phyloP scores from a whole-genome alignment of 2,329 filamentous ascomycete genomes.

The Allantophomopsis lycopodina region DNA sequence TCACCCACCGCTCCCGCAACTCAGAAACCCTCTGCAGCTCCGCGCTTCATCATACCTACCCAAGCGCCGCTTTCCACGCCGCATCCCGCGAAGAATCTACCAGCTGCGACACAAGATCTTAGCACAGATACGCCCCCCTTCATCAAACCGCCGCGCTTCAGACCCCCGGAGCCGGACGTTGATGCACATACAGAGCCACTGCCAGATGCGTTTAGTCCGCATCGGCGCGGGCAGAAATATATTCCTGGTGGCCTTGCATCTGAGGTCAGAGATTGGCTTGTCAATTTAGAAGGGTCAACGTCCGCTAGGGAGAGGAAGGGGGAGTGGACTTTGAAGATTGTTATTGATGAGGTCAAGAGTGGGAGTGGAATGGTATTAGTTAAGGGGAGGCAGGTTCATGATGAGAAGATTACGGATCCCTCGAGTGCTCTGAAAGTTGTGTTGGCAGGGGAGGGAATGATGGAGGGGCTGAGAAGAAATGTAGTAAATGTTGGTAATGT shows the following conservation, averaged over 20 bases:
- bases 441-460: slow-evolving; percentile 16
- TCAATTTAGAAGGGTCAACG: slow-evolving; percentile 21
- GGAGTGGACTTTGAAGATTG: slow-evolving; percentile 15
- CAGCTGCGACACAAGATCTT: slow-evolving; percentile 5
- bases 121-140: slow-evolving; percentile 8
- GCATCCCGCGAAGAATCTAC: slow-evolving; percentile 6
- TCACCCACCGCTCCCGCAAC: slow-evolving; percentile 11
- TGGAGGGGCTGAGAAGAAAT: slow-evolving; percentile 12
- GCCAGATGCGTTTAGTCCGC: slow-evolving; percentile 38
- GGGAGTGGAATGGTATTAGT: slow-evolving; percentile 14
- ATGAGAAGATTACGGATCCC: slow-evolving; percentile 6
- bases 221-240: slow-evolving; percentile 32
- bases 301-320: slow-evolving; percentile 1
- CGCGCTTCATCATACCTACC: slow-evolving; percentile 15
- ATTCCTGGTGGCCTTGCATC: slow-evolving; percentile 31
- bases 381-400: slow-evolving; percentile 10
- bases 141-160: slow-evolving; percentile 18
- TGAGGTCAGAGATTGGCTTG: slow-evolving; percentile 32
- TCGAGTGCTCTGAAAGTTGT: slow-evolving; percentile 10
- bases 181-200: slow-evolving; percentile 19
- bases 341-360: slow-evolving; percentile 14
- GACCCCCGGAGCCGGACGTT: slow-evolving; percentile 6
- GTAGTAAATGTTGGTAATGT: slow-evolving; percentile 11
- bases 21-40: slow-evolving; percentile 9
- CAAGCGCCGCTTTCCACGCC: slow-evolving; percentile 1